Conservation (phyloP, 331 rosid genomes). For the Quercus tomentella region DNA sequence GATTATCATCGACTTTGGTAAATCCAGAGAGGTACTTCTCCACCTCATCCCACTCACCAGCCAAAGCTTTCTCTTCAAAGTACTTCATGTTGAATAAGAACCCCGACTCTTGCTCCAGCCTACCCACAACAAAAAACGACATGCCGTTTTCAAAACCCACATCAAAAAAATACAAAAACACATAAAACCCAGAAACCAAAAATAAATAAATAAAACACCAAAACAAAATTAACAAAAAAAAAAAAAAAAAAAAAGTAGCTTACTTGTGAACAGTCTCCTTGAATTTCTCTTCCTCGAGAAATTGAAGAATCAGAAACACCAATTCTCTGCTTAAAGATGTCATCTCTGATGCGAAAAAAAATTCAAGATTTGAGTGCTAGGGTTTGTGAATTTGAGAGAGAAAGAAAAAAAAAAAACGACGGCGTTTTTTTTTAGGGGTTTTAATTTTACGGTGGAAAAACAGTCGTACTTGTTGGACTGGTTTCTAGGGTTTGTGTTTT, state of each 20-base stretch:
- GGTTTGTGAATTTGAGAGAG: no score
- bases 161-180: neutral
- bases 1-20: constrained; percentile 50
- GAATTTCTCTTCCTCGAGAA: constrained; percentile 51
- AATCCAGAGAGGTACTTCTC: constrained; percentile 55
- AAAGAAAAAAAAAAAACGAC: neutral
- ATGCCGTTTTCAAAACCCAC: constrained; percentile 1
- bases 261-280: constrained; percentile 53
- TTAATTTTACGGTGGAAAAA: neutral
- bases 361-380: no score
- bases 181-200: neutral
- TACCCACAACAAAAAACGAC: constrained; percentile 5
- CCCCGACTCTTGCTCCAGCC: constrained; percentile 60
- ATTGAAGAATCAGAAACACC: constrained; percentile 51
- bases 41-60: constrained; percentile 57
- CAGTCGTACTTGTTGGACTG: neutral
- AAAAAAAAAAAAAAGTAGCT: neutral
- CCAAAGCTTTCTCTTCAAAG: constrained; percentile 45
- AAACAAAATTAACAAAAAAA: neutral
- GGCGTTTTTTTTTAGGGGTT: neutral
- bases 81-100: constrained; percentile 49
- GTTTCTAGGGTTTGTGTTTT: constrained; percentile 21
- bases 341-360: constrained; percentile 24
- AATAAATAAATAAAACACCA: neutral
- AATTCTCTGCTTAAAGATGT: constrained; percentile 47